Evolutionary conservation across 73 alveolate species (phyloP), one percentile per base, ranked within the genome.

Genomic region (Paraurostyla sp.): DNA sequence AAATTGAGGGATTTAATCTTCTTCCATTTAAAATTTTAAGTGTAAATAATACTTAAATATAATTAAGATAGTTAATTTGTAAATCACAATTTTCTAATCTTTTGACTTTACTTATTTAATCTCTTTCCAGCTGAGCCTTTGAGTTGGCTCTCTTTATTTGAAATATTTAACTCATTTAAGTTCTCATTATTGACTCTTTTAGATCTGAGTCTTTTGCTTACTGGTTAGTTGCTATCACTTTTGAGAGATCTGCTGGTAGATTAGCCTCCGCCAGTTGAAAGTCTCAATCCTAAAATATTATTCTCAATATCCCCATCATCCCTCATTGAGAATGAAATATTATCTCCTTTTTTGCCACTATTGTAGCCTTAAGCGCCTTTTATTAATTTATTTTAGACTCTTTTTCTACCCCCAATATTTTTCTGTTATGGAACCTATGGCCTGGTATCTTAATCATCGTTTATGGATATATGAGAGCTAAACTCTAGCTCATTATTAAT

Each of bases 211-310:
- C 56, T 11, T 16, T 45, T 45, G 56, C 56, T 45, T 16, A 7
- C 56, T 45, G 16, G 56, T 52, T 9, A 52, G 69, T 20, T 52
- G 23, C 69, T 60, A 60, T 60, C 50, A 18, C 41, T 65, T 16
- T 65, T 65, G 7, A 38, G 9, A 32, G 82, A 65, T 38, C 82
- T n/a, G n/a, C n/a, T 33, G 41, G 82, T 4, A 35, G 82, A 65
- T 6, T 27, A 38, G 33, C 33, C 46, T 30, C n/a, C n/a, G n/a
- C n/a, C n/a, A n/a, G n/a, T n/a, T n/a, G n/a, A n/a, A n/a, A n/a
- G n/a, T n/a, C n/a, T n/a, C n/a, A n/a, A n/a, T n/a, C n/a, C n/a
- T n/a, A n/a, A n/a, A n/a, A 22, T 22, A 16, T 65, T 58, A 65
- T 58, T 65, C 41, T 38, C n/a, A 35, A 36, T 65, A 32, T 65